Evolutionary conservation across 208 protist species (phyloP).

Genomic region (Trypanosoma vivax): DNA sequence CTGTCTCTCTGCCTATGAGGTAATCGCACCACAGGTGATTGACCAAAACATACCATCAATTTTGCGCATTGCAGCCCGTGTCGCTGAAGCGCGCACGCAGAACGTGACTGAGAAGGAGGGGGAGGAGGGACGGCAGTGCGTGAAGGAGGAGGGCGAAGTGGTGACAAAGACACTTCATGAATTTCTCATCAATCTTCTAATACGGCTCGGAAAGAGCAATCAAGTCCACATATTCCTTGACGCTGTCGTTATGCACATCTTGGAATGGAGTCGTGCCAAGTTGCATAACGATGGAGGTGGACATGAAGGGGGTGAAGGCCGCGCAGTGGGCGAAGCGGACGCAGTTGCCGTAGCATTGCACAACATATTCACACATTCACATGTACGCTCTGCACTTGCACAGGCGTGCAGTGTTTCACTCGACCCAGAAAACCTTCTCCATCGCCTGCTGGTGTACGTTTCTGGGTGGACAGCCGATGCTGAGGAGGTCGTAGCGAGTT

Average conservation of each 20-base stretch:
- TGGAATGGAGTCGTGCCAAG: background rate
- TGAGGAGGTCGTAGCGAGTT: background rate
- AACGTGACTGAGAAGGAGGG: background rate
- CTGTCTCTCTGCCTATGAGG: slow-evolving; percentile 78
- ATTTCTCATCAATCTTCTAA: slow-evolving; percentile 50
- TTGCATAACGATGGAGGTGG: background rate
- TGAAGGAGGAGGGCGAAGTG: too few relatives aligned
- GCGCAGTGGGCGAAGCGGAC: slow-evolving; percentile 1
- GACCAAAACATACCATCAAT: slow-evolving; percentile 72
- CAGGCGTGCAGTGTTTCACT: slow-evolving; percentile 40
- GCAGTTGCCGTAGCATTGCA: slow-evolving; percentile 23
- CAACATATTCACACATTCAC: slow-evolving; percentile 26
- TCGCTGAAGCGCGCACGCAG: slow-evolving; percentile 10
- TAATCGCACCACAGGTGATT: slow-evolving; percentile 84
- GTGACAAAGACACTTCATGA: slow-evolving; percentile 23
- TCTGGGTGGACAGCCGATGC: slow-evolving; percentile 15
- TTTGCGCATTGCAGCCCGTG: slow-evolving; percentile 51
- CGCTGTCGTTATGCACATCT: slow-evolving; percentile 25
- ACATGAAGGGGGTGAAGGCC: background rate
- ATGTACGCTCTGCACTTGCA: slow-evolving; percentile 31
- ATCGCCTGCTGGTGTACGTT: slow-evolving; percentile 29
- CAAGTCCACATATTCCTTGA: slow-evolving; percentile 67
- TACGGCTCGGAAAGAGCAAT: slow-evolving; percentile 43
- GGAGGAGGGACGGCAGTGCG: background rate
- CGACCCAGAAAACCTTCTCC: slow-evolving; percentile 54